Conservation (phyloP, 352 stramenopile species). For the Pythium monospermum region DNA sequence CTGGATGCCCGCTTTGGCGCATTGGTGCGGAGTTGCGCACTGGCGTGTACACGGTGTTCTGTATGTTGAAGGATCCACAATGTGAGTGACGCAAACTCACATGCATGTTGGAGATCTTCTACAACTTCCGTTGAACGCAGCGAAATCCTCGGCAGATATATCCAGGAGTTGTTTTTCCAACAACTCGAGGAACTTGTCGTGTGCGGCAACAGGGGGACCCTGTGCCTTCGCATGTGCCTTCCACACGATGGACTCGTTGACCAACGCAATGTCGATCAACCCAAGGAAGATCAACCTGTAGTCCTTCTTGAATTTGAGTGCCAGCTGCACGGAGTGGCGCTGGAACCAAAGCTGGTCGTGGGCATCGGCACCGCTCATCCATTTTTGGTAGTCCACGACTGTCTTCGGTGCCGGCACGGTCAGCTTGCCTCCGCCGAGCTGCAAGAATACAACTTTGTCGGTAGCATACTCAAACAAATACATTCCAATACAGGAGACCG, state of each 20-base stretch:
- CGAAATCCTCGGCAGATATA: not conserved
- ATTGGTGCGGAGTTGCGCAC: not conserved
- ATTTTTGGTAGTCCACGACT: slow-evolving; percentile 4
- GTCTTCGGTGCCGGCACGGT: not conserved
- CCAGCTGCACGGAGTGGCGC: slow-evolving; percentile 10
- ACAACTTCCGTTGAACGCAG: not conserved
- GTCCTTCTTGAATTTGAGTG: slow-evolving; percentile 19
- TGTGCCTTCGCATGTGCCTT: not conserved
- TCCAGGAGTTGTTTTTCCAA: slow-evolving; percentile 6
- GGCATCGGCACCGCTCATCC: slow-evolving; percentile 3
- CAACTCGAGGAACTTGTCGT: slow-evolving; percentile 11
- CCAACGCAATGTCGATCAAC: slow-evolving; percentile 15
- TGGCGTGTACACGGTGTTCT: not conserved
- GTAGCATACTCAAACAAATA: no score
- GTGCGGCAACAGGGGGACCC: not conserved
- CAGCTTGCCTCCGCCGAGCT: not conserved
- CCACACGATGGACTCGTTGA: slow-evolving; percentile 15
- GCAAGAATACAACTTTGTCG: no score
- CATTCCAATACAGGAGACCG: no score
- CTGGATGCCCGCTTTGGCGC: not conserved
- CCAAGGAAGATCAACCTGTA: slow-evolving; percentile 21
- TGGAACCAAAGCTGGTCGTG: slow-evolving; percentile 10
- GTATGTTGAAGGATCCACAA: not conserved
- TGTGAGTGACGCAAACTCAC: no score
- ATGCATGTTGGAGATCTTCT: not conserved